phyloP scores from a whole-genome alignment of 257 asterid genomes.

The Solanum bulbocastanum region DNA sequence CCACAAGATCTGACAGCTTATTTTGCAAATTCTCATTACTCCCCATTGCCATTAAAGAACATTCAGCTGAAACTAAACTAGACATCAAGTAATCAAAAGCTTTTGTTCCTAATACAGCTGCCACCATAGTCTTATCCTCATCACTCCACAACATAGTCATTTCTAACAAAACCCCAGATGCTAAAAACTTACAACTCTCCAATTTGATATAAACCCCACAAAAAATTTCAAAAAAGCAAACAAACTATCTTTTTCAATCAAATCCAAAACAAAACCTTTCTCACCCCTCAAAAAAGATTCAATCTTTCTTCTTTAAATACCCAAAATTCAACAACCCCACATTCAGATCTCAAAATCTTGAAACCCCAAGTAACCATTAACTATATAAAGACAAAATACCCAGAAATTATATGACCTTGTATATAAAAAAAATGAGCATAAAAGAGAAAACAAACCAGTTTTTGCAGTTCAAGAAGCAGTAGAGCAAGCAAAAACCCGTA shows the following conservation, averaged over 20 bases:
- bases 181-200: background rate
- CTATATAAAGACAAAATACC: background rate
- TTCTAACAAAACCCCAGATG: background rate
- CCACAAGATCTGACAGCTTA: constrained; percentile 90
- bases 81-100: constrained; percentile 76
- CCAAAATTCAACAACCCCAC: background rate
- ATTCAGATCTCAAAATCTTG: constrained; percentile 53
- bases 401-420: background rate
- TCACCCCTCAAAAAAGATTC: background rate
- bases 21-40: constrained; percentile 71
- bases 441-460: constrained; percentile 30
- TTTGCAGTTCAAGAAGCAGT: background rate
- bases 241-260: background rate
- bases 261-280: constrained; percentile 7
- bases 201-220: background rate
- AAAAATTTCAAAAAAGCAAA: no score
- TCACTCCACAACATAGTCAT: constrained; percentile 44
- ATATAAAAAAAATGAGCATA: background rate
- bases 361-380: background rate
- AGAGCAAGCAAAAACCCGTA: background rate
- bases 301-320: background rate
- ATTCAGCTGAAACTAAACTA: constrained; percentile 57
- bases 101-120: constrained; percentile 67
- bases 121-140: constrained; percentile 77
- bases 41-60: constrained; percentile 62